These are phyloP conservation scores for Fermentozyma sake DNA, from an alignment of 1,139 yeast species.

Conservation along the genomic window DNA sequence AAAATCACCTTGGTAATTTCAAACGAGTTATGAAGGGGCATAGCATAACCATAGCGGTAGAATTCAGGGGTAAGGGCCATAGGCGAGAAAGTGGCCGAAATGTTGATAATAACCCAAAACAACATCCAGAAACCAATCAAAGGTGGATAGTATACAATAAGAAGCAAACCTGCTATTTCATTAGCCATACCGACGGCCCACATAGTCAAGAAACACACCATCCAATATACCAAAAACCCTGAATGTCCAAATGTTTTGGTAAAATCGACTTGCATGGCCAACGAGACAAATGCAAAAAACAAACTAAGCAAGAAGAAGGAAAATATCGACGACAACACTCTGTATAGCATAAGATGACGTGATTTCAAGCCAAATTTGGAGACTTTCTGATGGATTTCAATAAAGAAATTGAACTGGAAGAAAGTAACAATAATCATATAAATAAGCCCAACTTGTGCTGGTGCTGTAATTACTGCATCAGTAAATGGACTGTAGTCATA, in stretches of 20 bases:
- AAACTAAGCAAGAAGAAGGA: slow-evolving; percentile 36
- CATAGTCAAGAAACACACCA: slow-evolving; percentile 39
- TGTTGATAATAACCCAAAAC: slow-evolving; percentile 56
- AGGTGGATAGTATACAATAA: slow-evolving; percentile 31
- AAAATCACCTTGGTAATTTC: slow-evolving; percentile 55
- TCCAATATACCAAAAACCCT: slow-evolving; percentile 45
- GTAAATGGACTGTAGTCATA: slow-evolving; percentile 49
- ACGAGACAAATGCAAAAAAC: slow-evolving; percentile 34
- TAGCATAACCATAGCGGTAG: slow-evolving; percentile 59
- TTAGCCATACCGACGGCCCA: slow-evolving; percentile 40
- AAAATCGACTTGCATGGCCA: slow-evolving; percentile 43
- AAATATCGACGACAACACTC: slow-evolving; percentile 24
- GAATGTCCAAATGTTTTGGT: slow-evolving; percentile 33
- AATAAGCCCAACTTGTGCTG: slow-evolving; percentile 72
- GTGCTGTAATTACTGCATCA: slow-evolving; percentile 53
- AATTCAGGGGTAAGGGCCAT: slow-evolving; percentile 48
- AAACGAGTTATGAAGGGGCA: slow-evolving; percentile 60
- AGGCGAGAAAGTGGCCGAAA: slow-evolving; percentile 60
- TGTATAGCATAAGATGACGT: slow-evolving; percentile 26
- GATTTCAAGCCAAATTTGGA: slow-evolving; percentile 22
- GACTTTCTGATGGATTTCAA: slow-evolving; percentile 9
- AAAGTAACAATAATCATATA: slow-evolving; percentile 66
- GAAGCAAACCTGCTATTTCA: slow-evolving; percentile 34
- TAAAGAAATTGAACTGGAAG: slow-evolving; percentile 19
- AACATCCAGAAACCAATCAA: slow-evolving; percentile 54